Evolutionary conservation across 176 grass and related monocot genomes (phyloP), one percentile per base, ranked within the genome.

Genomic region (Melocanna baccifera): DNA sequence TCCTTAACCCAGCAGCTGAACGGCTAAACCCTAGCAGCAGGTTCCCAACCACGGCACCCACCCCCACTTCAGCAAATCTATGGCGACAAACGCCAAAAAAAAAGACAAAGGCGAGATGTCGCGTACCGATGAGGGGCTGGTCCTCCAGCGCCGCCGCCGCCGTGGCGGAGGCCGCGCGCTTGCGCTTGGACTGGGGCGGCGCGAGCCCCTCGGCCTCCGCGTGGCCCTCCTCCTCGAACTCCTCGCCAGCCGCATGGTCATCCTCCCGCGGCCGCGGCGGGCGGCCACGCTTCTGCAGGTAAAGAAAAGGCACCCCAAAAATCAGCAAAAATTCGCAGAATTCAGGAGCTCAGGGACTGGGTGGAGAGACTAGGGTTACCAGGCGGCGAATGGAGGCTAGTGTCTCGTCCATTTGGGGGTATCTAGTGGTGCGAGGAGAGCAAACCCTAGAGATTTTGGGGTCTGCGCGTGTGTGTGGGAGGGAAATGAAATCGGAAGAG

Each of bases 211-310:
- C 79, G 46, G 65, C 84, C 10, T 75, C 80, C n/a, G 9, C 59
- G 0, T 22, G 50, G 18, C 68, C 71, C 50, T 76, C 83, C 4
- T 76, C 71, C 47, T 84, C 82, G 10, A 74, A 39, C 39, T 66
- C 84, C n/a, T 66, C 79, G 58, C 75, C 76, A 29, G 64, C 76
- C 41, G 70, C 59, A 61, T 30, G 69, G 68, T 87, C 41, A 15
- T 71, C 80, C 80, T 83, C 48, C 57, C 80, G 80, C 41, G 75
- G 89, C 50, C 66, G 69, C 61, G 84, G 84, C 75, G 84, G 89
- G 23, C 89, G 79, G 50, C 89, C 89, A 5, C 84, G 79, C 84
- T 90, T 87, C 84, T 87, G 89, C 89, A 55, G 7, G 36, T 16
- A 30, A 11, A 53, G 34, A 3, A 23, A 8, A 41, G n/a, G 20